Evolutionary conservation across 2,329 filamentous ascomycete species (phyloP), one percentile per base, ranked within the genome.

Genomic region (Pleoardoris graminearum): DNA sequence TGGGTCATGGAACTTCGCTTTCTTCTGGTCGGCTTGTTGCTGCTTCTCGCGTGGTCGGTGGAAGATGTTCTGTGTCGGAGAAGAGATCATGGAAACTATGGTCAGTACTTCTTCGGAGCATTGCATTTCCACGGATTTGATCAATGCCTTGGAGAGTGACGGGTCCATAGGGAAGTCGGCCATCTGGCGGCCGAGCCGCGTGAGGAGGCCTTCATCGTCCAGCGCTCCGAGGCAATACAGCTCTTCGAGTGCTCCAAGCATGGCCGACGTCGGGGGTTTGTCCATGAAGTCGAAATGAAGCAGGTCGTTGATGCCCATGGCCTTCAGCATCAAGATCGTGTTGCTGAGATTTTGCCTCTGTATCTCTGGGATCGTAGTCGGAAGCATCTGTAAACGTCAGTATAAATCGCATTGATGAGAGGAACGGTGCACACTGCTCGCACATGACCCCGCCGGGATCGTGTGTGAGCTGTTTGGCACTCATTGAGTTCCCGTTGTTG

Each of bases 201-300:
- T 99, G 2, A 99, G 79, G 0, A 99, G 81, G 12, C 94, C 94
- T 80, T 99, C 94, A 65, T 99, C 93, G 59, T 99, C 94, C 0
- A 99, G 80, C 0, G 93, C 93, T 3, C 88, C 91, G 10, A 99
- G 79, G 0, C 91, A 91, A 68, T 99, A 99, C 0, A 99, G 80
- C 70, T 97, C 94, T 75, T 99, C 95, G 3, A 99, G 79, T 0
- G 94, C 94, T 44, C 91, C 96, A 58, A 99, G 82, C 91, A 97
- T 97, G 11, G 94, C 97, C 67, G 97, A 97, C 25, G 94, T 94
- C 0, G 94, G 94, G 0, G 94, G 94, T 0, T 94, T 92, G 66
- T 99, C 94, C 93, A 99, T 97, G 66, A 99, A 99, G 75, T 97
- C 93, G 67, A 99, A 99, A 69, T 96, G 91, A 11, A 99, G 81